A percentile compares a stretch with the other conserved stretches of the same genome.
Conservation (phyloP, 2,329 filamentous ascomycete species). For the Colletotrichum tropicicola region DNA sequence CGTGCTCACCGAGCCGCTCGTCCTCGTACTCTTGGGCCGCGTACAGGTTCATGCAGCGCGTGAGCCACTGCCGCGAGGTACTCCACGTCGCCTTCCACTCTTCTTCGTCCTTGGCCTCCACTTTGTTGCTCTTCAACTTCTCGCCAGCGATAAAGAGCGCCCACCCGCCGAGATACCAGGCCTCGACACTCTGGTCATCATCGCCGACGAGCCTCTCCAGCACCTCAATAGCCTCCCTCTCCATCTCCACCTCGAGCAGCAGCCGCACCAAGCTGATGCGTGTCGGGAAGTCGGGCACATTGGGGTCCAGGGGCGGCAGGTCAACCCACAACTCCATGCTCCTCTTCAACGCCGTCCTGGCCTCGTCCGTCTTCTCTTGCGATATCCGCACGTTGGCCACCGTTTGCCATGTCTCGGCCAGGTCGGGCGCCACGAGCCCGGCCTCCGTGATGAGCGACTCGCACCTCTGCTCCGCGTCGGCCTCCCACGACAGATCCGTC, state of each 20-base stretch:
- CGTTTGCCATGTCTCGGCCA: conserved; percentile 92
- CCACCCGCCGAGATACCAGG: conserved; percentile 97
- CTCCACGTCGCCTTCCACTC: conserved; percentile 71
- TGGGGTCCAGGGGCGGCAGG: conserved; percentile 74
- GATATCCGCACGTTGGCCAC: conserved; percentile 94
- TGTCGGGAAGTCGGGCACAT: conserved; percentile 85
- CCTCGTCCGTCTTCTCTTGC: conserved; percentile 82
- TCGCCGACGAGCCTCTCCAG: conserved; percentile 85
- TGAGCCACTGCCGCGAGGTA: conserved; percentile 84
- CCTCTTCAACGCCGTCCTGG: conserved; percentile 77
- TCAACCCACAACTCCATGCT: conserved; percentile 88
- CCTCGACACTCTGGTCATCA: conserved; percentile 93
- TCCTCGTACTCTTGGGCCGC: conserved; percentile 85
- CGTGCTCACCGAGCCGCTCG: conserved; percentile 78
- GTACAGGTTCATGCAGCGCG: conserved; percentile 83
- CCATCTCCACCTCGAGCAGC: conserved; percentile 89
- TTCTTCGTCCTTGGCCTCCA: conserved; percentile 47
- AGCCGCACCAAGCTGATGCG: conserved; percentile 85
- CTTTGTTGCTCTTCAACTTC: conserved; percentile 61
- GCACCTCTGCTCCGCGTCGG: conserved; percentile 88
- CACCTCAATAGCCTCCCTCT: conserved; percentile 85
- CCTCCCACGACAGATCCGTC: conserved; percentile 95
- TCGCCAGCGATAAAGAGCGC: conserved; percentile 83
- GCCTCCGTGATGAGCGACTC: conserved; percentile 92
- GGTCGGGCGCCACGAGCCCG: conserved; percentile 81